Conservation (phyloP, 192 early-diverging fungal genomes). For the Fimicolochytrium jonesii region DNA sequence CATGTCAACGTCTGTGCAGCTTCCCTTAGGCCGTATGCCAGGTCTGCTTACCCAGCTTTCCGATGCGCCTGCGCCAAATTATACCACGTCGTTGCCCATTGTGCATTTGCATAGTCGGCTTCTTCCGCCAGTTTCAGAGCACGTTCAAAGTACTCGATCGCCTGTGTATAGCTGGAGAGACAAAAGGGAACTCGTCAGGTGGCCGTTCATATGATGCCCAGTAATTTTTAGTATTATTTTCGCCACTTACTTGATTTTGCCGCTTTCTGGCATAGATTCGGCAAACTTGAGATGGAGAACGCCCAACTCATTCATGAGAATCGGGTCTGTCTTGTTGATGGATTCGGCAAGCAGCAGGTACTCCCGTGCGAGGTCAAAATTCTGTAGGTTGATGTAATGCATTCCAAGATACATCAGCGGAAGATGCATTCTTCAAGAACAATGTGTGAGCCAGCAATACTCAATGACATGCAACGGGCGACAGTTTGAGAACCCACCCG, state of each 20-base stretch:
- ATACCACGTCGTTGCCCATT: conserved; percentile 60
- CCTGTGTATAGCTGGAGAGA: conserved; percentile 43
- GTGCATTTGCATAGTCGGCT: conserved; percentile 26
- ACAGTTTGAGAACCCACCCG: conserved; percentile 47
- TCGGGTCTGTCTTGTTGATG: conserved; percentile 60
- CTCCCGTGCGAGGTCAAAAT: conserved; percentile 53
- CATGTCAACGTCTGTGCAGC: background rate
- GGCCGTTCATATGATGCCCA: no score
- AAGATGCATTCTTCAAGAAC: conserved; percentile 46
- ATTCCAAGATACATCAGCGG: conserved; percentile 73
- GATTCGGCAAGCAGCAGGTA: conserved; percentile 49
- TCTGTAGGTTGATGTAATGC: conserved; percentile 62
- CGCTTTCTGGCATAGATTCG: no score
- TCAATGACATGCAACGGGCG: background rate
- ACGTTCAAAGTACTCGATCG: conserved; percentile 50
- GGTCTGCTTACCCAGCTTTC: conserved; percentile 46
- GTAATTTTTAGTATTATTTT: no score
- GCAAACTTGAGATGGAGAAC: conserved; percentile 46
- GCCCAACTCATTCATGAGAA: conserved; percentile 70
- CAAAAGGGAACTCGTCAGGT: no score
- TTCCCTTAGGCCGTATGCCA: background rate
- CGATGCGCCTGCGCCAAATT: conserved; percentile 70
- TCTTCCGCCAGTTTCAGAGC: conserved; percentile 49
- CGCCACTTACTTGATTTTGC: no score
- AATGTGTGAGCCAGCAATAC: conserved; percentile 7